Evolutionary conservation across 805 yeast species (phyloP).

Genomic region (Komagataella populi): DNA sequence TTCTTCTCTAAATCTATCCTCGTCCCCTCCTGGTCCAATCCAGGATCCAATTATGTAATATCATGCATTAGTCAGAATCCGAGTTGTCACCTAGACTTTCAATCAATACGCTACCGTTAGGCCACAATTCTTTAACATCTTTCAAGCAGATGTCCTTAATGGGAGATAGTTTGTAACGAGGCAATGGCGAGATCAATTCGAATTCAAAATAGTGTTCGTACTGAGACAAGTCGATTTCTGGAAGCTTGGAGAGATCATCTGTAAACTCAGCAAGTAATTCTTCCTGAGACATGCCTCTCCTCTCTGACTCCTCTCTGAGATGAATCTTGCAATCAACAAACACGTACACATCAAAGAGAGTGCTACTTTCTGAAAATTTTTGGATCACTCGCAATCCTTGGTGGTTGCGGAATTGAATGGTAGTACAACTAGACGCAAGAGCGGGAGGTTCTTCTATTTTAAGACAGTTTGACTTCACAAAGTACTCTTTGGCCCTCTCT

Average conservation of each 20-base stretch:
- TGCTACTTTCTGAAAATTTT: conserved; percentile 23
- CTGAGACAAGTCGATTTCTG: conserved; percentile 1
- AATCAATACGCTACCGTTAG: conserved; percentile 21
- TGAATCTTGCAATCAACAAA: conserved; percentile 30
- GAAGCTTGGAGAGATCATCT: conserved; percentile 2
- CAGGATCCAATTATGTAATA: neutral
- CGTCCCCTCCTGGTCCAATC: neutral
- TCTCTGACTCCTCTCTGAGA: conserved; percentile 3
- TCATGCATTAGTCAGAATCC: neutral
- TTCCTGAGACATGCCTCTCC: neutral
- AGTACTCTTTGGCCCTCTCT: conserved; percentile 9
- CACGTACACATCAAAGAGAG: conserved; percentile 33
- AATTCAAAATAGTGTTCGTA: conserved; percentile 15
- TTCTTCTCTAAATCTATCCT: neutral
- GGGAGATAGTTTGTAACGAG: conserved; percentile 16
- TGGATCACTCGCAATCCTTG: conserved; percentile 35
- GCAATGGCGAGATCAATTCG: conserved; percentile 22
- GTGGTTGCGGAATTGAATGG: conserved; percentile 41
- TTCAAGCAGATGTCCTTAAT: conserved; percentile 5
- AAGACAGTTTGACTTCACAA: conserved; percentile 9
- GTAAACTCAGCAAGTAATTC: conserved; percentile 6
- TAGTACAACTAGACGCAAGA: conserved; percentile 19
- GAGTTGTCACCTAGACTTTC: conserved; percentile 9
- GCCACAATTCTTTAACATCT: conserved; percentile 20
- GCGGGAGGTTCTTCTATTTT: conserved; percentile 5